Percentiles rank a stretch among this genome's conserved stretches.
Evolutionary conservation across 768 basidiomycete genomes (phyloP).

Genomic region (Tricholoma terreum): DNA sequence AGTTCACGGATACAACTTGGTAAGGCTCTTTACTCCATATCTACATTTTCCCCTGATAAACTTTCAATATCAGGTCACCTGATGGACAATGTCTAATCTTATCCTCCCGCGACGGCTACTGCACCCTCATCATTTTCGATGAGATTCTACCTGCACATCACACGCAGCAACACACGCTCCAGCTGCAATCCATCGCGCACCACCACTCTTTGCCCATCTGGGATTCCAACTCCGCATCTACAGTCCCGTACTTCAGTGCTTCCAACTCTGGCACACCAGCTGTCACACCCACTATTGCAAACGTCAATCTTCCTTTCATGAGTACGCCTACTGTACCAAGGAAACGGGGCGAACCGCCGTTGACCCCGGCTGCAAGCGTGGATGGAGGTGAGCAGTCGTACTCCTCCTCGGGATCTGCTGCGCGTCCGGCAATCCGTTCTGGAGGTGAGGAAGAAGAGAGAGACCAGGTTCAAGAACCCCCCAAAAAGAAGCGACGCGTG

Average conservation of each 20-base stretch:
- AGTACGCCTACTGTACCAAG: conserved; percentile 22
- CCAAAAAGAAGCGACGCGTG: conserved; percentile 85
- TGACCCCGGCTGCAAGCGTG: conserved; percentile 48
- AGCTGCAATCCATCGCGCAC: conserved; percentile 88
- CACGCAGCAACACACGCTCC: conserved; percentile 88
- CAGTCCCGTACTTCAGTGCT: conserved; percentile 19
- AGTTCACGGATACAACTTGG: conserved; percentile 97
- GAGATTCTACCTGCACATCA: conserved; percentile 87
- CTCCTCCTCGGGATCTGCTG: conserved; percentile 16
- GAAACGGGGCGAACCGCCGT: conserved; percentile 44
- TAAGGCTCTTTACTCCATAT: conserved; percentile 34
- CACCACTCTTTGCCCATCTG: conserved; percentile 71
- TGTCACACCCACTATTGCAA: conserved; percentile 33
- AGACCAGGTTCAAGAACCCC: conserved; percentile 46
- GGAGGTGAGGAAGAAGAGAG: conserved; percentile 21
- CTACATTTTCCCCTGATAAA: not conserved
- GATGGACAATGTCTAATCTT: conserved; percentile 93
- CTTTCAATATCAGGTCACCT: conserved; percentile 65
- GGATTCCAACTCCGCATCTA: conserved; percentile 26
- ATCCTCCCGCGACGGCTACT: conserved; percentile 94
- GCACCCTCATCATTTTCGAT: conserved; percentile 92
- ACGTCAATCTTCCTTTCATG: conserved; percentile 27
- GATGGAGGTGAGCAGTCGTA: conserved; percentile 36
- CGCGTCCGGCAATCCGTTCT: conserved; percentile 4
- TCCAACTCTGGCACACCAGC: conserved; percentile 34